Conservation (phyloP, 2,329 filamentous ascomycete genomes). For the Orbilia javanica region DNA sequence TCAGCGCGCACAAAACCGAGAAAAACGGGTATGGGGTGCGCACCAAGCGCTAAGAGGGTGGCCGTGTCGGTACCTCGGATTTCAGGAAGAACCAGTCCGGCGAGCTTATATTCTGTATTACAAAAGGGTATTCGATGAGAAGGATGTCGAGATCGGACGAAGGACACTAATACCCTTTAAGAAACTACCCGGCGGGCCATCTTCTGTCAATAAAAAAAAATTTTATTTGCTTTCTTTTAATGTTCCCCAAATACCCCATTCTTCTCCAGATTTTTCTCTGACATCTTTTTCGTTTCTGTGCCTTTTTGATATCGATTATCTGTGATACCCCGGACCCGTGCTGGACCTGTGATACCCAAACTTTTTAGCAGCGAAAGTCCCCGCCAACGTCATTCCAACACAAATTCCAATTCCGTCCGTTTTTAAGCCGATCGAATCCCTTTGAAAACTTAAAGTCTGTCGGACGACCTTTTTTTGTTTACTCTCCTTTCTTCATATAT, state of each 20-base stretch:
- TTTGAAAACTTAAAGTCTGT: conserved; percentile 19
- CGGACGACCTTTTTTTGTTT: neutral
- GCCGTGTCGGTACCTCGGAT: conserved; percentile 37
- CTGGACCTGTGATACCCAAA: conserved; percentile 42
- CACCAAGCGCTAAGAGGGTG: neutral
- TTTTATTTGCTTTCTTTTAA: conserved; percentile 14
- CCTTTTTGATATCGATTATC: conserved; percentile 17
- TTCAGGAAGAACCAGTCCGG: conserved; percentile 40
- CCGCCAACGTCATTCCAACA: conserved; percentile 48
- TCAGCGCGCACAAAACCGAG: conserved; percentile 7
- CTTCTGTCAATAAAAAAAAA: neutral
- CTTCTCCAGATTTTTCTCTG: conserved; percentile 9
- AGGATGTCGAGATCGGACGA: conserved; percentile 50
- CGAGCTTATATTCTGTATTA: neutral
- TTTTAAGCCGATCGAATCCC: conserved; percentile 43
- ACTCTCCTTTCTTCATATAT: neutral
- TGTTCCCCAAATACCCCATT: conserved; percentile 36
- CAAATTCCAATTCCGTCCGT: conserved; percentile 17
- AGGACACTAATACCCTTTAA: conserved; percentile 26
- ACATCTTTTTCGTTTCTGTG: neutral
- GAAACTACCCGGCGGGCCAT: conserved; percentile 35
- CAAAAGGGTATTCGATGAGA: conserved; percentile 18
- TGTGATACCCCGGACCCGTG: conserved; percentile 9
- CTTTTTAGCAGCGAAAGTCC: neutral
- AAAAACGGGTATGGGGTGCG: too few species aligned